phyloP scores from a whole-genome alignment of 192 early-diverging fungal species.

The Ramicandelaber brevisporus region DNA sequence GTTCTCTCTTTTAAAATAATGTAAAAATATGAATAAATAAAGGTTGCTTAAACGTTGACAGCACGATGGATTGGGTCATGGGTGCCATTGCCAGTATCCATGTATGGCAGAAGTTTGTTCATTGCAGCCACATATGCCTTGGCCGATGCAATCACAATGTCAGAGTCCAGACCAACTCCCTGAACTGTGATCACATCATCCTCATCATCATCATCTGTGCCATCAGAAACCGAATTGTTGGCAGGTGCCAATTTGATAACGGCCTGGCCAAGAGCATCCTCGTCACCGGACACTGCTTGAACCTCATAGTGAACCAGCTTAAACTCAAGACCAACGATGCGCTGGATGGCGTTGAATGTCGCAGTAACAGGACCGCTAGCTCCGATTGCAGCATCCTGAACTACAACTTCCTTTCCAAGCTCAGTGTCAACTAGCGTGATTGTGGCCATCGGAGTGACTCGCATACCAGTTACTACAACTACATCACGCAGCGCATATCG shows the following conservation, averaged over 20 bases:
- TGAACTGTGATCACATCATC: constrained; percentile 5
- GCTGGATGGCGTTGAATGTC: constrained; percentile 71
- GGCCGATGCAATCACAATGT: constrained; percentile 66
- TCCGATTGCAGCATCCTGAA: constrained; percentile 64
- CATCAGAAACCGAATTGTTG: constrained; percentile 26
- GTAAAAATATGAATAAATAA: too few species aligned
- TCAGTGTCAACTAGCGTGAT: constrained; percentile 39
- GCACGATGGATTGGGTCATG: not conserved
- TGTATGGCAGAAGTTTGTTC: constrained; percentile 29
- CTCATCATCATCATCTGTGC: constrained; percentile 15
- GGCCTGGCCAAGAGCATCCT: constrained; percentile 72
- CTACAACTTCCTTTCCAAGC: constrained; percentile 11
- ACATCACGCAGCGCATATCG: constrained; percentile 39
- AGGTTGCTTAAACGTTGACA: constrained; percentile 1
- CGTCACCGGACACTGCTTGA: constrained; percentile 59
- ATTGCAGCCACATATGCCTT: constrained; percentile 75
- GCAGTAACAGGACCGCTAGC: constrained; percentile 70
- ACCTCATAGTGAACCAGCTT: constrained; percentile 68
- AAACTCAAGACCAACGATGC: constrained; percentile 42
- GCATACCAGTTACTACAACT: constrained; percentile 55
- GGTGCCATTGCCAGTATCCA: not conserved
- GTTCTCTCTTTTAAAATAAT: too few species aligned
- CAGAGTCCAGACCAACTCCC: constrained; percentile 41
- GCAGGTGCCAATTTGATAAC: constrained; percentile 44
- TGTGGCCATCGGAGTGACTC: constrained; percentile 53